These are phyloP conservation scores for Rhizopogon vinicolor DNA, from an alignment of 768 basidiomycete species.

Conservation along the genomic window DNA sequence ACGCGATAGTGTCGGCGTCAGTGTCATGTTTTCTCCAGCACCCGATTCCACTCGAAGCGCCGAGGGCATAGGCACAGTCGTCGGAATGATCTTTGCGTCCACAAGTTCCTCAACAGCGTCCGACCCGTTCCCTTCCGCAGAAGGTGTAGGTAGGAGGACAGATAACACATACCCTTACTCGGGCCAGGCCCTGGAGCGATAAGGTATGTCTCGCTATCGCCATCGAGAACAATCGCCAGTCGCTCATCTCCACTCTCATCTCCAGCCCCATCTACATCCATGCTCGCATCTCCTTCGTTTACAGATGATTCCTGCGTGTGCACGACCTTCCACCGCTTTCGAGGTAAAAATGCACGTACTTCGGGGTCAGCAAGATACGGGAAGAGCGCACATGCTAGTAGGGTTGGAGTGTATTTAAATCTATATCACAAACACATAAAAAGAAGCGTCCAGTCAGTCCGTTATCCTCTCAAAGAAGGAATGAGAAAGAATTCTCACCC, in stretches of 20 bases:
- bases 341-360: slow-evolving; percentile 10
- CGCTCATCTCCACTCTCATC: slow-evolving; percentile 4
- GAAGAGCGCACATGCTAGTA: slow-evolving; percentile 42
- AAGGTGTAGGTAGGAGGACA: neutral
- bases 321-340: slow-evolving; percentile 24
- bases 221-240: slow-evolving; percentile 21
- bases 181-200: slow-evolving; percentile 7
- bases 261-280: slow-evolving; percentile 7
- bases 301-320: neutral
- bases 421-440: slow-evolving; percentile 20
- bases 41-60: neutral
- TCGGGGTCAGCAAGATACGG: slow-evolving; percentile 23
- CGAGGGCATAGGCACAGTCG: neutral
- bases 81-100: neutral
- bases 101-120: neutral
- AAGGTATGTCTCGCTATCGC: slow-evolving; percentile 17
- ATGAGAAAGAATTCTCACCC: slow-evolving; percentile 33
- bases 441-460: neutral
- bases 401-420: slow-evolving; percentile 47
- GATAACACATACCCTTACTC: slow-evolving; percentile 3
- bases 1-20: neutral
- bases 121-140: neutral
- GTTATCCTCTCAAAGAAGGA: neutral
- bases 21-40: neutral
- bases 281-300: slow-evolving; percentile 6